phyloP scores from a whole-genome alignment of 2,329 filamentous ascomycete species.

The Claviceps sp. region DNA sequence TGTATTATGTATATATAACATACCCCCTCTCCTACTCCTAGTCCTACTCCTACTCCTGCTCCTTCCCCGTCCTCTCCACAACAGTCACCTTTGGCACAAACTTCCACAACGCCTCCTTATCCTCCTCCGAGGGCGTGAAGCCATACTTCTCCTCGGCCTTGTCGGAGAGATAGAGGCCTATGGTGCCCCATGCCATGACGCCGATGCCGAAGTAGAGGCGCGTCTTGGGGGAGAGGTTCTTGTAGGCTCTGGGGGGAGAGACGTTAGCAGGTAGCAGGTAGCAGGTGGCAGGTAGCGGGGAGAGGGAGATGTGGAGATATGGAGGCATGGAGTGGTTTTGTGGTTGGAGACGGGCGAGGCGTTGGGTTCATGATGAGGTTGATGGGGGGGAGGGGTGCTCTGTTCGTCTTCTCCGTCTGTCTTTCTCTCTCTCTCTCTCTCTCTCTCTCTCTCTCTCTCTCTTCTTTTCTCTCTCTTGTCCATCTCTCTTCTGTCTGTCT shows the following conservation, averaged over 20 bases:
- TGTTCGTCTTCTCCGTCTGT: no score
- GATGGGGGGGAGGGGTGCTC: no score
- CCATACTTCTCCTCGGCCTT: conserved; percentile 60
- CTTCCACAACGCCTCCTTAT: conserved; percentile 52
- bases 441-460: no score
- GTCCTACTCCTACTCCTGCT: background rate
- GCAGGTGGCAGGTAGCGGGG: no score
- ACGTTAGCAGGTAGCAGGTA: background rate
- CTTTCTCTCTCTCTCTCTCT: no score
- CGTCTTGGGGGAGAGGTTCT: conserved; percentile 54
- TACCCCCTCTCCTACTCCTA: no score
- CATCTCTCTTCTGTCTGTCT: no score
- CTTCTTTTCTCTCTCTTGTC: no score
- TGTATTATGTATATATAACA: no score
- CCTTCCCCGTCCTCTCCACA: conserved; percentile 30
- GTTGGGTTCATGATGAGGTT: no score
- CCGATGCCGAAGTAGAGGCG: conserved; percentile 59
- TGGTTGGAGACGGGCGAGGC: no score
- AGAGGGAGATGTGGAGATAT: background rate
- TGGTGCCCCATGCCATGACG: conserved; percentile 61
- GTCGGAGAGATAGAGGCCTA: conserved; percentile 63
- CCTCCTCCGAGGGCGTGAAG: conserved; percentile 57
- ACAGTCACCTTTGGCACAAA: conserved; percentile 48
- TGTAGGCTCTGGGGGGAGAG: conserved; percentile 42
- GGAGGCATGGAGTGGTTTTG: no score